phyloP scores from a whole-genome alignment of 345 rosid species.

The Arabidopsis suecica region DNA sequence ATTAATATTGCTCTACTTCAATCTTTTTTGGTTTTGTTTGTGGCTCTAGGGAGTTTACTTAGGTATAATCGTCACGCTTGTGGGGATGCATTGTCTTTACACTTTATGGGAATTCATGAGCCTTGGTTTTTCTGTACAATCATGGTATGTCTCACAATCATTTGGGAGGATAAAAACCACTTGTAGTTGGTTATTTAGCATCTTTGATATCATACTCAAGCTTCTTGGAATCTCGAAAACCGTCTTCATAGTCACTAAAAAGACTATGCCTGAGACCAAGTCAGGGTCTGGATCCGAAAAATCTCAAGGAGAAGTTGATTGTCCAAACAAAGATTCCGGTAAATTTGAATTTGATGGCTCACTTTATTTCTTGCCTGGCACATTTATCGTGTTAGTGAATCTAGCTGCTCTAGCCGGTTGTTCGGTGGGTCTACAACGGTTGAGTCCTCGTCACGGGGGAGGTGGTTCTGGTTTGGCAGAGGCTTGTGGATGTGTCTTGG shows the following conservation, averaged over 20 bases:
- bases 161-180: slow-evolving; percentile 30
- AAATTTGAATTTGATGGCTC: slow-evolving; percentile 60
- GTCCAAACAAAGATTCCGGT: not conserved
- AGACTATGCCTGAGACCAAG: slow-evolving; percentile 43
- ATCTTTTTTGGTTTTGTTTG: not conserved
- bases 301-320: slow-evolving; percentile 18
- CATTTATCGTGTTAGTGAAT: slow-evolving; percentile 56
- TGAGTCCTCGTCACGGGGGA: slow-evolving; percentile 13
- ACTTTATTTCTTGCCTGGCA: slow-evolving; percentile 56
- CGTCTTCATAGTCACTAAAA: slow-evolving; percentile 59
- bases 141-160: slow-evolving; percentile 23
- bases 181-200: slow-evolving; percentile 53
- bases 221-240: slow-evolving; percentile 56
- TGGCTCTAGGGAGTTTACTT: slow-evolving; percentile 29
- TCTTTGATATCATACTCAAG: slow-evolving; percentile 44
- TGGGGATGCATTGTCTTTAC: slow-evolving; percentile 34
- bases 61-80: slow-evolving; percentile 9
- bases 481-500: slow-evolving; percentile 47
- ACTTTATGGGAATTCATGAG: slow-evolving; percentile 38
- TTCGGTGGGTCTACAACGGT: slow-evolving; percentile 24
- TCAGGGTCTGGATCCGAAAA: not conserved
- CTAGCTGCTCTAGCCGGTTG: slow-evolving; percentile 40
- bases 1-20: not conserved
- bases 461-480: slow-evolving; percentile 49
- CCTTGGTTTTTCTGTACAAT: slow-evolving; percentile 11